Evolutionary conservation across 352 stramenopile genomes (phyloP).

Genomic region (Phytophthora pistaciae): DNA sequence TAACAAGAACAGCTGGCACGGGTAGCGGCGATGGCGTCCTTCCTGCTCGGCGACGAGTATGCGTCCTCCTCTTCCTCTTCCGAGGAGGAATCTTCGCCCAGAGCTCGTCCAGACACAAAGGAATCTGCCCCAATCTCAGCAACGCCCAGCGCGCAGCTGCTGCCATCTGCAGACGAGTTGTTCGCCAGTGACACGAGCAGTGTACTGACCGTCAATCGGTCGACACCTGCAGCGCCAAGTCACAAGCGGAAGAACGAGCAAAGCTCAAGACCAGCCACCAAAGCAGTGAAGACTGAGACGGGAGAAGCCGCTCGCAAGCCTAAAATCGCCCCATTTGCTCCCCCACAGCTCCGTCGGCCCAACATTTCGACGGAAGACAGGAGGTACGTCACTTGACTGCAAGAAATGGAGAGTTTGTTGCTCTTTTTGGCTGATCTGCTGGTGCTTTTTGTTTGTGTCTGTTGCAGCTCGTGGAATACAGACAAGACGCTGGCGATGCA

Average conservation of each 20-base stretch:
- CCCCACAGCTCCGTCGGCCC: conserved; percentile 69
- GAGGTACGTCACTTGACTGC: conserved; percentile 40
- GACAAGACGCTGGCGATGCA: conserved; percentile 64
- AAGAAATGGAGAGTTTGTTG: neutral
- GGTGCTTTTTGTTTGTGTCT: conserved; percentile 4
- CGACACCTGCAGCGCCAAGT: conserved; percentile 7
- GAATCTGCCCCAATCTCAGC: neutral
- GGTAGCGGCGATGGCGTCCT: conserved; percentile 41
- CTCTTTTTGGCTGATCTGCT: neutral
- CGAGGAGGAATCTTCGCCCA: conserved; percentile 31
- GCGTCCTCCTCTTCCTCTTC: conserved; percentile 50
- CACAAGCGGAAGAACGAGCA: conserved; percentile 43
- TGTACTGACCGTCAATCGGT: conserved; percentile 18
- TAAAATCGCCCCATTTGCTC: conserved; percentile 46
- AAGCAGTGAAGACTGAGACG: conserved; percentile 30
- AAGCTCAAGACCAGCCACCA: conserved; percentile 16
- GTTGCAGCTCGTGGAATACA: conserved; percentile 73
- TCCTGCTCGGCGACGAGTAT: conserved; percentile 72
- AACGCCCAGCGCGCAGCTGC: neutral
- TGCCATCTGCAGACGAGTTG: conserved; percentile 61
- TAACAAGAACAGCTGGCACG: neutral
- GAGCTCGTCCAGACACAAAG: neutral
- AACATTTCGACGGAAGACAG: conserved; percentile 81
- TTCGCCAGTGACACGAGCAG: conserved; percentile 50
- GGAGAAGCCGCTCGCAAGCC: conserved; percentile 17